Percentiles rank a stretch among this genome's conserved stretches.
These are phyloP conservation scores for Kuraishia ogatae DNA, from an alignment of 805 yeast genomes.

Conservation along the genomic window DNA sequence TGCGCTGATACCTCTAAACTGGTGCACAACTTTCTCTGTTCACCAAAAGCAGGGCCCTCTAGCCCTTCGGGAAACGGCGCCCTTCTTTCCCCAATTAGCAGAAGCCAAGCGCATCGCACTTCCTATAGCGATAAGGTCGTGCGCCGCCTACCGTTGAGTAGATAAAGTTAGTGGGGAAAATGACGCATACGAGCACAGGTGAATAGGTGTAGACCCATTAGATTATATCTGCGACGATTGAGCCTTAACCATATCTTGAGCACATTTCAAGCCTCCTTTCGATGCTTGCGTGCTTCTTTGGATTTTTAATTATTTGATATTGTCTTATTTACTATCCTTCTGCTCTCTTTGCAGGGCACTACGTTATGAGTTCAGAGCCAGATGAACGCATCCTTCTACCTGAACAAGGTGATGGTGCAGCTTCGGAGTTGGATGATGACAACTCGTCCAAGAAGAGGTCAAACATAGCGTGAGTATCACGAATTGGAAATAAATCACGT, in stretches of 20 bases:
- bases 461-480: slow-evolving; percentile 11
- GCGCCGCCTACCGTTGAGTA: not conserved
- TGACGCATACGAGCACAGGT: not conserved
- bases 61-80: not conserved
- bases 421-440: not conserved
- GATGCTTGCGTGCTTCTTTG: no score
- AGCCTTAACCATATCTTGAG: no score
- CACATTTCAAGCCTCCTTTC: no score
- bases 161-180: not conserved
- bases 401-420: not conserved
- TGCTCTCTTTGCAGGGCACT: not conserved
- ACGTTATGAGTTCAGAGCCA: not conserved
- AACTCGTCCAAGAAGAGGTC: slow-evolving; percentile 13
- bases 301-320: no score
- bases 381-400: not conserved
- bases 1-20: no score
- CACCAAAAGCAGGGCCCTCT: not conserved
- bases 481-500: not conserved
- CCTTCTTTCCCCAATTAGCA: not conserved
- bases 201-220: not conserved
- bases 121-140: not conserved
- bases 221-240: not conserved
- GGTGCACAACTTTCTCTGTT: no score
- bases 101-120: not conserved
- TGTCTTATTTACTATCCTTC: no score